These are phyloP conservation scores for Aspergillus heteromorphus DNA, from an alignment of 495 filamentous ascomycete species.

Conservation along the genomic window DNA sequence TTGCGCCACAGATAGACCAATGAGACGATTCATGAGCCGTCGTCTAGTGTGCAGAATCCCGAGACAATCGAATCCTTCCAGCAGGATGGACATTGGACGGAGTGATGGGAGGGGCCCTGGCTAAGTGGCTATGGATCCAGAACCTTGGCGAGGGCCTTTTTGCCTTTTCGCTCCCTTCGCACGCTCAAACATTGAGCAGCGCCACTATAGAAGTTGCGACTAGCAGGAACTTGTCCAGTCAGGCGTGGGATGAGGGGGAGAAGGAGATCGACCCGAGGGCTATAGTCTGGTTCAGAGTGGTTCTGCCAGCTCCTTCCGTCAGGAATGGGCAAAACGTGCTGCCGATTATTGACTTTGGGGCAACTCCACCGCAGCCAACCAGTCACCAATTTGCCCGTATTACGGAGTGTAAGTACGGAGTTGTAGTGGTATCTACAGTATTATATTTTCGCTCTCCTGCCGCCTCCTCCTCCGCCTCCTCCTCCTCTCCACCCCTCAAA, in stretches of 20 bases:
- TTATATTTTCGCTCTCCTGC: neutral
- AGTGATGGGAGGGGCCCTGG: neutral
- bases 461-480: neutral
- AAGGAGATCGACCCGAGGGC: neutral
- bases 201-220: neutral
- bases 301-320: neutral
- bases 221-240: too few species aligned
- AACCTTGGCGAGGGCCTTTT: neutral
- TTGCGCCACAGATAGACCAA: neutral
- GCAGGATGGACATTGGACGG: neutral
- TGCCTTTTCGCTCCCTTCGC: neutral
- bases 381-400: too few species aligned
- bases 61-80: neutral
- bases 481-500: neutral
- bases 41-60: neutral
- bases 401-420: too few species aligned
- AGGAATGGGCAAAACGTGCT: constrained; percentile 1
- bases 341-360: neutral
- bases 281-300: neutral
- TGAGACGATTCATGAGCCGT: neutral
- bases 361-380: constrained; percentile 1
- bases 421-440: too few species aligned
- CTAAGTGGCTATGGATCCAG: neutral
- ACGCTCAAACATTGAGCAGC: neutral
- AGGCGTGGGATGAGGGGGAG: too few species aligned